Evolutionary conservation across 805 yeast genomes (phyloP), one percentile per base, ranked within the genome.

Genomic region (Sungouiozyma intestinalis): DNA sequence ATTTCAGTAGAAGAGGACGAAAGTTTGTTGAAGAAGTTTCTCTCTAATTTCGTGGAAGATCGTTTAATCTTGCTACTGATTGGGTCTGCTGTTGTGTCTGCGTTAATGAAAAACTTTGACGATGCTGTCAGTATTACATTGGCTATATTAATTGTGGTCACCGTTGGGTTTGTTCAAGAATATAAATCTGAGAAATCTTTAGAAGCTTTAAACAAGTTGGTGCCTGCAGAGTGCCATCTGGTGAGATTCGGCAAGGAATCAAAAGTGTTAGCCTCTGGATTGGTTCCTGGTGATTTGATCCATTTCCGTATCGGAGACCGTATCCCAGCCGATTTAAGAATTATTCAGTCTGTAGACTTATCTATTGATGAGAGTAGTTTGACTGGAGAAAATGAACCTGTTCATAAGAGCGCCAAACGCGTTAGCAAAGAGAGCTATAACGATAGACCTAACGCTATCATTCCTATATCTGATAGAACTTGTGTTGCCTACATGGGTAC

Each of bases 121-220:
- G 99, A 92, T 62, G 95, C 97, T 2, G 68, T 92, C n/a, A 80
- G 92, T 50, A 92, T 92, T 52, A 81, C 97, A 0, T 68, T 88
- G 48, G 98, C 98, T 3, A 85, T 92, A 39, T 53, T 85, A 36
- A 88, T 92, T 51, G 99, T 92, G 27, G 97, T 92, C 11, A 77
- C 92, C 1, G 99, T 92, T 32, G 99, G 99, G 0, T 92, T 92
- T 65, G 88, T 92, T 27, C 99, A 92, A 65, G 99, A 92, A 62
- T 88, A 88, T 57, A 74, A 97, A 55, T 85, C 95, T 2, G 99
- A 92, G 57, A 83, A 92, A 68, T 85, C 96, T 4, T 68, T 92
- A 45, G 94, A 88, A 60, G 97, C 97, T 0, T 72, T 92, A 45
- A 88, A 84, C 60, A 83, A 84, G 57, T 72, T 92, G 52, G 97